Evolutionary conservation across 2,329 filamentous ascomycete species (phyloP), one percentile per base, ranked within the genome.

Genomic region (Pseudogymnoascus sp.): DNA sequence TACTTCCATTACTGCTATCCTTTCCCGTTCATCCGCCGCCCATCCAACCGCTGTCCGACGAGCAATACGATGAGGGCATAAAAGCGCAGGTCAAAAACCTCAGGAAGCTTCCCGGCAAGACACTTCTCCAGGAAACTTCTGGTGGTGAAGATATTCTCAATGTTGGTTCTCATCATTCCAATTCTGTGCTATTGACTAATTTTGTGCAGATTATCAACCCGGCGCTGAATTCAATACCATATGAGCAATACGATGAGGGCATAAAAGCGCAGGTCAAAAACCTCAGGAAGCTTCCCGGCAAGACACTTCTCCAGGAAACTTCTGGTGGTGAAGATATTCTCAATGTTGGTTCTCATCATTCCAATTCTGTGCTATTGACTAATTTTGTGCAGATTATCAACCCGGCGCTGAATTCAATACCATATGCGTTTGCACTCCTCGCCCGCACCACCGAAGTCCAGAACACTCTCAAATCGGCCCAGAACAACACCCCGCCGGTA

Each of bases 391-490:
- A 72, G 68, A 65, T 70, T 36, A 66, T 73, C 21, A 78, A 87
- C 67, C 84, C 86, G 17, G 72, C 79, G 6, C 72, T 78, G 39
- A 84, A 88, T 70, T 81, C 82, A 15, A 77, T 88, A 65, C 76
- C 82, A 7, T 88, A 86, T 72, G 74, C 85, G 59, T 80, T 78
- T 65, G 75, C 82, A 55, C 76, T 89, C 38, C 72, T 77, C 55
- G 75, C 78, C 33, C 78, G 80, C 64, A 76, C 84, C 62, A 71
- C 75, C 39, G 71, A 68, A 42, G 35, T 69, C 33, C 70, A 75
- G 68, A 72, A 75, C 67, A 71, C 70, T 61, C 65, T 72, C 61
- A 51, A 63, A 21, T 66, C 67, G 8, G 44, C 27, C 15, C 44
- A 51, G 15, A 31, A 51, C 42, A 48, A 48, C 44, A 51, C 44